These are phyloP conservation scores for Boeremia exigua DNA, from an alignment of 2,329 filamentous ascomycete genomes.

Conservation along the genomic window DNA sequence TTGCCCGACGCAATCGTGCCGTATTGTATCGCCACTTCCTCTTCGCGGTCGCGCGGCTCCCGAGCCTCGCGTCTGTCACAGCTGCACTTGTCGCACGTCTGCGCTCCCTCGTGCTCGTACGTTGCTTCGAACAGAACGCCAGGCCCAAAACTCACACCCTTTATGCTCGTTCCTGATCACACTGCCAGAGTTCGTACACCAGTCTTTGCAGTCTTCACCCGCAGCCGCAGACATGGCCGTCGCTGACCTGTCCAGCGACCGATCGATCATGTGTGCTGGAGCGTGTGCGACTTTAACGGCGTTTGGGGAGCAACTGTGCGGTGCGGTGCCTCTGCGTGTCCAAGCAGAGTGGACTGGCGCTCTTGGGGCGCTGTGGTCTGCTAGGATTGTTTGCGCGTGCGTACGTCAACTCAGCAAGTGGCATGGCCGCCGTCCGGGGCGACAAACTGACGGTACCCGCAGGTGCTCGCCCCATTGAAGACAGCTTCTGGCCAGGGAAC, in stretches of 20 bases:
- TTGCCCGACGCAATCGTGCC: too few relatives aligned
- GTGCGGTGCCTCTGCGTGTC: not conserved
- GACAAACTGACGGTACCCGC: not conserved
- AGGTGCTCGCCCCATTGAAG: not conserved
- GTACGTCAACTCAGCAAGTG: not conserved
- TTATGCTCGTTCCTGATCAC: not conserved
- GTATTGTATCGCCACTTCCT: too few relatives aligned
- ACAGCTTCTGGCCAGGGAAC: not conserved
- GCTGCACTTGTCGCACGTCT: too few relatives aligned
- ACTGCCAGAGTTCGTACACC: not conserved
- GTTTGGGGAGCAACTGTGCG: not conserved
- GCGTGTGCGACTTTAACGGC: not conserved
- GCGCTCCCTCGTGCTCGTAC: too few relatives aligned
- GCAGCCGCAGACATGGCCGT: not conserved
- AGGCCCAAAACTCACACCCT: not conserved
- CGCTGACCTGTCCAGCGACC: not conserved
- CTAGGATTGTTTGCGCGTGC: not conserved
- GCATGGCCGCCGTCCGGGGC: not conserved
- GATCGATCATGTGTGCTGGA: not conserved
- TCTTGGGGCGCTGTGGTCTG: constrained; percentile 25
- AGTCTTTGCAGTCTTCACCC: too few relatives aligned
- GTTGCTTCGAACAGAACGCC: too few relatives aligned
- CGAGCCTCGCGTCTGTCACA: too few relatives aligned
- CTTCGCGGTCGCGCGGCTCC: too few relatives aligned
- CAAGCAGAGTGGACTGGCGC: not conserved